Percentiles rank a stretch among this genome's conserved stretches.
Evolutionary conservation across 2,329 filamentous ascomycete species (phyloP).

Genomic region (Alternaria arborescens): DNA sequence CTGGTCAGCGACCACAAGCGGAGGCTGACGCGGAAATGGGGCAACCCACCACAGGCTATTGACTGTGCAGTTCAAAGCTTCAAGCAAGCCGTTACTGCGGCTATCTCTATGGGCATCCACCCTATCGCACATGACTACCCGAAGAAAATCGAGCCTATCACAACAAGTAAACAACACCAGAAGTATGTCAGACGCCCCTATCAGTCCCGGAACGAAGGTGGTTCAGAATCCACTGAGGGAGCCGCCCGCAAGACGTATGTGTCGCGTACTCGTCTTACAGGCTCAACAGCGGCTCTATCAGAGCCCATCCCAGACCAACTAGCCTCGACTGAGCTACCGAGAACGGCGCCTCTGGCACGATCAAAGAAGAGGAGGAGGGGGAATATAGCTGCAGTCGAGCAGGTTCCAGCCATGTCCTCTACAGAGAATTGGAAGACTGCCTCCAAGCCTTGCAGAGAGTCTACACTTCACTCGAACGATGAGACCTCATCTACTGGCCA

Average conservation of each 20-base stretch:
- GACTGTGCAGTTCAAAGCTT: conserved; percentile 11
- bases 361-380: not conserved
- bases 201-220: not conserved
- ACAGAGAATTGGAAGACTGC: not conserved
- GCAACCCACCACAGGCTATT: conserved; percentile 5
- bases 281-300: not conserved
- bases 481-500: not conserved
- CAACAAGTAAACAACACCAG: not conserved
- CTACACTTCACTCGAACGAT: not conserved
- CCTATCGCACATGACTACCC: conserved; percentile 9
- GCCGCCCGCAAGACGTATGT: not conserved
- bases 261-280: not conserved
- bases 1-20: conserved; percentile 30
- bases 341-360: not conserved
- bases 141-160: not conserved
- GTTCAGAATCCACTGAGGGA: not conserved
- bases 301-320: not conserved
- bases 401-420: not conserved
- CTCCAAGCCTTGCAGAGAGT: not conserved
- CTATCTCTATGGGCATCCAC: conserved; percentile 14
- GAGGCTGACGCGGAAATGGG: conserved; percentile 18
- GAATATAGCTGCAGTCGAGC: not conserved
- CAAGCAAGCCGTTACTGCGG: conserved; percentile 18
- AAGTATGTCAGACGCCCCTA: not conserved
- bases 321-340: not conserved